phyloP scores from a whole-genome alignment of 2,329 filamentous ascomycete species.

The Neofusicoccum umdonicola region DNA sequence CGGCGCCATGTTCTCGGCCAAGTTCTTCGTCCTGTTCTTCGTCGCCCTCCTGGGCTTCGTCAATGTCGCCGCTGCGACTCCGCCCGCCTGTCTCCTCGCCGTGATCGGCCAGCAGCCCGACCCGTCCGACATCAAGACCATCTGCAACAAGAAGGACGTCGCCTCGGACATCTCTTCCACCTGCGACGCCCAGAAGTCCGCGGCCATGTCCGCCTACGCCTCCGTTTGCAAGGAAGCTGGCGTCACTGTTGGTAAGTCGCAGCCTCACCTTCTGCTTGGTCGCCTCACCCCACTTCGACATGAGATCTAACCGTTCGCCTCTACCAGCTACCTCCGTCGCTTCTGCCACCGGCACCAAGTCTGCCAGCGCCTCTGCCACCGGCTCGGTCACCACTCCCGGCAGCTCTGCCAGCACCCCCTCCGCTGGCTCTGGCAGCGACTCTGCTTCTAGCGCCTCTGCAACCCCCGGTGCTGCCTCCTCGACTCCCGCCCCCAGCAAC shows the following conservation, averaged over 20 bases:
- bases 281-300: neutral
- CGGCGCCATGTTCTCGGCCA: slow-evolving; percentile 17
- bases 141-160: slow-evolving; percentile 18
- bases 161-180: neutral
- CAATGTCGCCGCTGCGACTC: slow-evolving; percentile 18
- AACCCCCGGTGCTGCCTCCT: neutral
- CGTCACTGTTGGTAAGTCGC: slow-evolving; percentile 12
- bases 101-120: slow-evolving; percentile 14
- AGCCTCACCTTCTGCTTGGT: neutral
- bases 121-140: slow-evolving; percentile 18
- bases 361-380: neutral
- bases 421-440: neutral
- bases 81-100: slow-evolving; percentile 20
- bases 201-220: slow-evolving; percentile 17
- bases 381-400: neutral
- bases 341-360: neutral
- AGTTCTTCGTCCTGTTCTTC: slow-evolving; percentile 16
- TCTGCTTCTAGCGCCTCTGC: neutral
- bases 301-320: neutral
- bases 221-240: slow-evolving; percentile 17
- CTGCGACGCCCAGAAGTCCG: slow-evolving; percentile 11
- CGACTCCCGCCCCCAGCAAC: neutral
- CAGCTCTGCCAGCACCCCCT: neutral
- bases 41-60: slow-evolving; percentile 19
- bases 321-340: neutral